Evolutionary conservation across 148 eudicot species (phyloP), one percentile per base, ranked within the genome.

Genomic region (Chenopodium quinoa): DNA sequence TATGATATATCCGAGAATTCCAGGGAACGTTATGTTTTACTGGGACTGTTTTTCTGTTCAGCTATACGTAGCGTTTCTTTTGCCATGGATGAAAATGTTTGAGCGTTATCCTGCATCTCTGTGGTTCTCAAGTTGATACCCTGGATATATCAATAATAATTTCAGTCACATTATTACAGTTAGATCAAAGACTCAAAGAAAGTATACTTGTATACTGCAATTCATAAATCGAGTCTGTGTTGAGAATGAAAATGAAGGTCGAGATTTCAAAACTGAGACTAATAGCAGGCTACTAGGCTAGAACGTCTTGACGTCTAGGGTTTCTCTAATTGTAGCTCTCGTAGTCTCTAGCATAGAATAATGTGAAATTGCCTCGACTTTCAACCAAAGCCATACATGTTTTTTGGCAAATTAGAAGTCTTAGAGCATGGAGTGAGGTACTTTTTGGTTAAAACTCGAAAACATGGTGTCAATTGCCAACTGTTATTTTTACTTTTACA

Each of bases 61-160:
- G 87, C 87, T 78, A 86, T 54, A 77, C 90, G 84, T 77, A 95
- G 80, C 65, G 94, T 83, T 82, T 95, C 97, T 78, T 88, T 93
- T 4, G 98, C 98, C 93, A 93, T 91, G 31, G 97, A 90, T 74
- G 97, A 93, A 82, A 92, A 95, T 79, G 98, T 91, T 62, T 67
- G 84, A 17, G 98, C 98, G 5, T 76, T 83, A 71, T 92, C 93
- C 79, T 95, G 91, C 98, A 95, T 93, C 86, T 95, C 91, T 64
- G 92, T 72, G 13, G 93, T 89, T 86, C 83, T 93, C 76, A 91
- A 48, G 83, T 64, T 89, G 68, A 95, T 95, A 19, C 96, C 97
- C 98, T 95, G 77, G n/a, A 87, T 64, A 81, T 23, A 37, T 40
- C 12, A 78, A 79, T 40, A 22, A 3, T 10, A 71, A 66, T 17